Percentiles rank a stretch among this genome's conserved stretches.
These are phyloP conservation scores for Biscutella laevigata DNA, from an alignment of 441 rosid species.

Conservation along the genomic window DNA sequence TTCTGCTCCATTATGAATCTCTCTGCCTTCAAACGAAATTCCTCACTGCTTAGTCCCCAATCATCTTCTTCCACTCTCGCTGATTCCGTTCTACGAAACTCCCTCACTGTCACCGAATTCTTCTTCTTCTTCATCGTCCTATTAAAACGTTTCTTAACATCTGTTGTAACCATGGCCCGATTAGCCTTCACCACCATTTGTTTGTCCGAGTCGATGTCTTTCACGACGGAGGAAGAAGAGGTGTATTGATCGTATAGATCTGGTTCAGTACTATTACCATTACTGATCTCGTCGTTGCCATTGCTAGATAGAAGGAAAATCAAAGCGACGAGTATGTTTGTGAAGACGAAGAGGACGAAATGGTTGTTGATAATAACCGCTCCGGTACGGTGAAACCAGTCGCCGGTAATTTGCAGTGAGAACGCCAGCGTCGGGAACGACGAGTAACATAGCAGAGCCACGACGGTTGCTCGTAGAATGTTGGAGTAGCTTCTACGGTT, in stretches of 20 bases:
- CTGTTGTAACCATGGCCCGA: not conserved
- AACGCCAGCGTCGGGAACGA: constrained; percentile 7
- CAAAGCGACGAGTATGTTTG: constrained; percentile 5
- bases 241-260: constrained; percentile 23
- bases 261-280: not conserved
- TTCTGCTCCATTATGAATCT: constrained; percentile 13
- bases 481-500: not conserved
- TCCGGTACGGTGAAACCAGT: not conserved
- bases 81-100: constrained; percentile 14
- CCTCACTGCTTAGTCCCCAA: constrained; percentile 13
- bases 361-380: not conserved
- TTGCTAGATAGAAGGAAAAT: constrained; percentile 13
- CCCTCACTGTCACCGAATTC: not conserved
- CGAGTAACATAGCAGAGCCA: not conserved
- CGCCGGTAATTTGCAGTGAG: not conserved
- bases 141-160: not conserved
- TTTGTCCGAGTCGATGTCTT: not conserved
- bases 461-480: not conserved
- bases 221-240: not conserved
- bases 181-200: not conserved
- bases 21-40: constrained; percentile 14
- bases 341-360: constrained; percentile 5
- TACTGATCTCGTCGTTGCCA: not conserved
- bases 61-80: not conserved
- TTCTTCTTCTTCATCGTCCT: constrained; percentile 16